Conservation (phyloP, 257 asterid genomes). For the Paraleonurus japonicus region DNA sequence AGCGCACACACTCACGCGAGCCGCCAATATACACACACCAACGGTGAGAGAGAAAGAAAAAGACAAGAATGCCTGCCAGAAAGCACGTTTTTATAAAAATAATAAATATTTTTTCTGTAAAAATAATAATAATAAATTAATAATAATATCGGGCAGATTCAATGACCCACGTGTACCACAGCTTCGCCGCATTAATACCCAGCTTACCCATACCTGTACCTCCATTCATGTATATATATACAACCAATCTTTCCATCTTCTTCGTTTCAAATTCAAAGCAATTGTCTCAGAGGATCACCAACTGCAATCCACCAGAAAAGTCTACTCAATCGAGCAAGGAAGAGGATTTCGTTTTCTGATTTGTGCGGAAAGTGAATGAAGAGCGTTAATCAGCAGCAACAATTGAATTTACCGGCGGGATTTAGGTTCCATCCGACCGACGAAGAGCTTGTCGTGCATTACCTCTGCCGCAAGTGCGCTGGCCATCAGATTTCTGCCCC, state of each 20-base stretch:
- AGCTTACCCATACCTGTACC: neutral
- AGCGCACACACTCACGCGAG: neutral
- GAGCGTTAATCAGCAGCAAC: constrained; percentile 47
- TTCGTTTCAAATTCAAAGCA: constrained; percentile 25
- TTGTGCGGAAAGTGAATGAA: constrained; percentile 40
- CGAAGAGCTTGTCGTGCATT: constrained; percentile 57
- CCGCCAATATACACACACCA: constrained; percentile 7
- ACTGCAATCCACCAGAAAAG: neutral
- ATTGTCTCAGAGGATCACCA: neutral
- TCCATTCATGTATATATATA: constrained; percentile 22
- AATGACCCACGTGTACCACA: constrained; percentile 43
- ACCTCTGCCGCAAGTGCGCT: constrained; percentile 57
- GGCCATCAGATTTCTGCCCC: constrained; percentile 42
- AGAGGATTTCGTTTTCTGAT: neutral
- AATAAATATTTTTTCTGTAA: no score
- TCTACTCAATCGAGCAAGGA: neutral
- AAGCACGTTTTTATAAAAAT: constrained; percentile 12
- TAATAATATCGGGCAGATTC: constrained; percentile 2
- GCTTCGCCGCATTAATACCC: neutral
- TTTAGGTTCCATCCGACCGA: constrained; percentile 64
- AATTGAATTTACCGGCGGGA: constrained; percentile 53
- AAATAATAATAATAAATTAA: neutral
- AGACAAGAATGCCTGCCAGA: neutral
- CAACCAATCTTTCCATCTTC: constrained; percentile 14
- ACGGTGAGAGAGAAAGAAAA: neutral